Evolutionary conservation across 345 rosid genomes (phyloP).

Genomic region (Kandelia obovata): DNA sequence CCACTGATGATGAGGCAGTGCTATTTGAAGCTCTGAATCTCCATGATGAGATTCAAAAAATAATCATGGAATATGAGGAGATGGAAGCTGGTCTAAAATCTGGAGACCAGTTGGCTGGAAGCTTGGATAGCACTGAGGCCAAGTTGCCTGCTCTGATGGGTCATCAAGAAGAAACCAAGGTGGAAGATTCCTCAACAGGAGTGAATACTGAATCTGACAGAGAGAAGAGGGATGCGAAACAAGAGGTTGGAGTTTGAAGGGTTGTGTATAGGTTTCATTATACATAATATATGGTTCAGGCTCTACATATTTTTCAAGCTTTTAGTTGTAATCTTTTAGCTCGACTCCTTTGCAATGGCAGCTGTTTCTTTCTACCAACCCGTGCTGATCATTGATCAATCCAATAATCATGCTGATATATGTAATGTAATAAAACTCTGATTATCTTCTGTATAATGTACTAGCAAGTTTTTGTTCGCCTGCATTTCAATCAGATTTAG

Average conservation of each 20-base stretch:
- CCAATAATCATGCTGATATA: too few relatives aligned
- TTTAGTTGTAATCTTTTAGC: too few relatives aligned
- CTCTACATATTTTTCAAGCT: neutral
- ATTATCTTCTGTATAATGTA: too few relatives aligned
- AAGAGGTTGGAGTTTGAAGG: neutral
- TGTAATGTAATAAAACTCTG: too few relatives aligned
- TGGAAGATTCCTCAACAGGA: conserved; percentile 10
- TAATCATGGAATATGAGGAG: conserved; percentile 44
- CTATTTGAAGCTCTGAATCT: conserved; percentile 79
- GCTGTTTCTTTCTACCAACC: too few relatives aligned
- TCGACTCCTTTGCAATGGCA: too few relatives aligned
- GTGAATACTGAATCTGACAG: conserved; percentile 19
- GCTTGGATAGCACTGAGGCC: conserved; percentile 9
- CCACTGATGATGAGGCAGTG: conserved; percentile 59
- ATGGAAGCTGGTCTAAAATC: conserved; percentile 31
- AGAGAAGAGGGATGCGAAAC: conserved; percentile 10
- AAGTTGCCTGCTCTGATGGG: neutral
- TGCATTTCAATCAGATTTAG: too few relatives aligned
- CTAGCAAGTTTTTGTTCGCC: too few relatives aligned
- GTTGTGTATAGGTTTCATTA: neutral
- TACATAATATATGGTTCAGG: neutral
- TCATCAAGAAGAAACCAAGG: conserved; percentile 6
- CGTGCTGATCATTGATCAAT: too few relatives aligned
- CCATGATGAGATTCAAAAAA: conserved; percentile 63
- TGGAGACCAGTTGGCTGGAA: conserved; percentile 17